These are phyloP conservation scores for Canavalia gladiata DNA, from an alignment of 306 rosid genomes.

Conservation along the genomic window DNA sequence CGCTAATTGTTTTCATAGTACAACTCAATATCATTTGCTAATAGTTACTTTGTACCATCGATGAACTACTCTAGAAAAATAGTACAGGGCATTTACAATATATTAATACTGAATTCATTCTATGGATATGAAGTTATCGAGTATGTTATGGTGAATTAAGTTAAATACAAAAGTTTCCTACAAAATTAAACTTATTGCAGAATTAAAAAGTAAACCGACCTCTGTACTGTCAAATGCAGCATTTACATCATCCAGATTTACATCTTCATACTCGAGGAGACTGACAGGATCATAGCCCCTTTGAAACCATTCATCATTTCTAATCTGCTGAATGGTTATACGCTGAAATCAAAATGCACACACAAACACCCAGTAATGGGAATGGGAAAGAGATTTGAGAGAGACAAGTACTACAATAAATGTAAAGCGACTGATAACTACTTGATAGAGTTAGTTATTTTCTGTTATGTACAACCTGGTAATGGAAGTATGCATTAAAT, in stretches of 20 bases:
- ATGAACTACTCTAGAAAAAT: not conserved
- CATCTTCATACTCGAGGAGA: conserved; percentile 84
- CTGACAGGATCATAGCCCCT: conserved; percentile 65
- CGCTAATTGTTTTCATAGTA: not conserved
- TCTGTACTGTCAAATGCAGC: conserved; percentile 81
- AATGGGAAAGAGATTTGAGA: conserved; percentile 41
- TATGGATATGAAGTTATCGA: not conserved
- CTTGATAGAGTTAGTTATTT: too few species aligned
- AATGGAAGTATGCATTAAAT: conserved; percentile 20
- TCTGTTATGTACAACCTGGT: not conserved
- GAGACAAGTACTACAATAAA: conserved; percentile 38
- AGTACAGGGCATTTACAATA: not conserved
- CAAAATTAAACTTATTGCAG: conserved; percentile 19
- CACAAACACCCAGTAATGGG: conserved; percentile 19
- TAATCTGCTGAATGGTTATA: conserved; percentile 73
- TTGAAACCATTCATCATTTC: conserved; percentile 86
- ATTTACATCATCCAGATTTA: conserved; percentile 89
- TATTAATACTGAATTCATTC: not conserved
- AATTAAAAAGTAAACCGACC: conserved; percentile 62
- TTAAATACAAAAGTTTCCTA: not conserved
- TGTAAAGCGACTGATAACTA: too few species aligned
- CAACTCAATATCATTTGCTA: conserved; percentile 1
- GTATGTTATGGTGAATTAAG: conserved; percentile 24
- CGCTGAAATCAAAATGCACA: conserved; percentile 60
- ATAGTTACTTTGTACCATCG: conserved; percentile 38